Evolutionary conservation across 106 monocot genomes (phyloP), one percentile per base, ranked within the genome.

Genomic region (Allium cepa): DNA sequence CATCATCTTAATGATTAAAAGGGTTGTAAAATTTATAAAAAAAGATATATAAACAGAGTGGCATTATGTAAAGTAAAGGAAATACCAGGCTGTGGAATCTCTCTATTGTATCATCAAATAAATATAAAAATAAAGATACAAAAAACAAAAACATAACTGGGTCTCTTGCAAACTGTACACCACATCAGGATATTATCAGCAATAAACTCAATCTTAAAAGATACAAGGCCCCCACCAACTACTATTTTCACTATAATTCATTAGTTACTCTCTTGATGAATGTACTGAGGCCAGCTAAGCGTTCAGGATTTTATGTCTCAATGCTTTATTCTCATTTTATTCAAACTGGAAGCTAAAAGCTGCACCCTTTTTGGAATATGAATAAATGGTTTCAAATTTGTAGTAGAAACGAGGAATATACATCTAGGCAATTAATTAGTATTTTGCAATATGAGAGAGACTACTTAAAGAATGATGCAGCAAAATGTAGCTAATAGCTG

Each of bases 51-150:
- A 48, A 46, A 63, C 46, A 47, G 49, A 49, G 64, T 64, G 64
- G 64, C 47, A 64, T 28, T 64, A 49, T 64, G 49, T 49, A 47
- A 62, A 63, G 13, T 47, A 64, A 64, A 64, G 49, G 48, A 64
- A 7, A 17, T 64, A 64, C 64, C 64, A 64, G 64, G 36, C 64
- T 64, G 64, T 64, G 14, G 64, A 64, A 64, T 49, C 64, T 64
- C 47, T 9, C 17, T 1, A 64, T 48, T 8, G 9, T 10, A 18
- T 64, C 16, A 64, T 10, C 49, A 64, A 49, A 49, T 8, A n/a
- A 64, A 49, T 48, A 64, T 17, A 49, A 49, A 7, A 64, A 48
- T 4, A n/a, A 10, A 8, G 36, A 7, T 36, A 61, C 8, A 28
- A 62, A n/a, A 59, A 59, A 59, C 36, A 36, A 36, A 36, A 36